A percentile compares a stretch with the other conserved stretches of the same genome.
These are phyloP conservation scores for Cyanodermella asteris DNA, from an alignment of 2,329 filamentous ascomycete genomes.

Conservation along the genomic window DNA sequence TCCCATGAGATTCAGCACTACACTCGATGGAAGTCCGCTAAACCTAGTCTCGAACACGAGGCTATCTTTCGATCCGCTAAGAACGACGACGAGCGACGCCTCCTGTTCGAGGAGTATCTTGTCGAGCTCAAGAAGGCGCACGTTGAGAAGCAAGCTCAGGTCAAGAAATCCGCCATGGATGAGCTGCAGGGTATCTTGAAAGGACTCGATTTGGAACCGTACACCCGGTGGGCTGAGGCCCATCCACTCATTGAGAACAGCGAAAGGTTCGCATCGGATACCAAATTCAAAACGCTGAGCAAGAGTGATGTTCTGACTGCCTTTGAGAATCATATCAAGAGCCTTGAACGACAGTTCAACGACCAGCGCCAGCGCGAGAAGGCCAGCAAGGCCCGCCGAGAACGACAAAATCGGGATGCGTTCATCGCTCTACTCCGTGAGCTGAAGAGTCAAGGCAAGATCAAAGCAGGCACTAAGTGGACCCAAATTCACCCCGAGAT, in stretches of 20 bases:
- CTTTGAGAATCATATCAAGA: slow-evolving; percentile 90
- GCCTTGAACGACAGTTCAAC: slow-evolving; percentile 76
- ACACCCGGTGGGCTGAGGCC: slow-evolving; percentile 84
- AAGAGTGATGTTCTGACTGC: slow-evolving; percentile 78
- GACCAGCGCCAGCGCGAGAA: slow-evolving; percentile 77
- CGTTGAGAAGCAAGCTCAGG: slow-evolving; percentile 48
- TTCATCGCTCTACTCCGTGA: slow-evolving; percentile 58
- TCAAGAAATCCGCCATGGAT: slow-evolving; percentile 63
- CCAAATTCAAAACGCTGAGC: slow-evolving; percentile 66
- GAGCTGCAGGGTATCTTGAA: slow-evolving; percentile 60
- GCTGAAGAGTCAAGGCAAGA: slow-evolving; percentile 51
- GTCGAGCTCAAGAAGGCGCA: slow-evolving; percentile 62
- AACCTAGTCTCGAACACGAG: slow-evolving; percentile 83
- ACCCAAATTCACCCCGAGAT: slow-evolving; percentile 54
- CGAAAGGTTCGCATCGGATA: slow-evolving; percentile 54
- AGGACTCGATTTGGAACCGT: slow-evolving; percentile 66
- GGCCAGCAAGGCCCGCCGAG: slow-evolving; percentile 53
- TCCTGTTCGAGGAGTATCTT: slow-evolving; percentile 87
- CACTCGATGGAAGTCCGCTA: slow-evolving; percentile 89
- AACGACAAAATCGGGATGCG: slow-evolving; percentile 67
- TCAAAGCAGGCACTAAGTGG: slow-evolving; percentile 85
- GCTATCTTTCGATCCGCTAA: slow-evolving; percentile 85
- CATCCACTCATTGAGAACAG: slow-evolving; percentile 61
- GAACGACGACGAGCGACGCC: slow-evolving; percentile 66
- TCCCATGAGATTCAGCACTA: slow-evolving; percentile 96